Base-by-base conservation (phyloP, 2,329 filamentous ascomycete genomes). In the Ceratocystis papillata region DNA sequence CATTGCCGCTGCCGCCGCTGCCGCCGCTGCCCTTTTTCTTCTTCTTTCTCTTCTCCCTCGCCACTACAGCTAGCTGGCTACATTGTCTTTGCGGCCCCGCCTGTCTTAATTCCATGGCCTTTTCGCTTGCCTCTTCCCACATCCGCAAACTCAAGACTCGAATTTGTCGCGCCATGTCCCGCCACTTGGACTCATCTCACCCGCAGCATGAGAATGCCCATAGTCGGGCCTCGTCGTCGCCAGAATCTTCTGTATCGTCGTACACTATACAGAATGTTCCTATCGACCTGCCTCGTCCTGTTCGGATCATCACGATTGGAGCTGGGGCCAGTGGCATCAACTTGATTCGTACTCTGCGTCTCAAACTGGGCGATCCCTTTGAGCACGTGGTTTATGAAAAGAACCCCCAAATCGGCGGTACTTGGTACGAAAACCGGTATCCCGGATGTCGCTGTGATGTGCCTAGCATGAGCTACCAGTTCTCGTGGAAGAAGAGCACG, bases 381-480 rank as follows among this genome's bases (percentile, higher is more conserved):
- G 76, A 80, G 66, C 74, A 78, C 62, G 72, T 79, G 48, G 73
- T 83, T 55, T 83, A 83, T 70, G 82, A 84, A 69, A 84, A 83
- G 74, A 83, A 83, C 68, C 71, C 74, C 7, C 77, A 79, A 22
- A 75, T 83, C 10, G 81, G 81, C 22, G 82, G 82, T 1, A 84
- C 82, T 0, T 85, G 82, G 82, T 77, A 78, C 68, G 82, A 84
- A 71, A 84, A 83, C 70, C 75, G 77, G 22, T 85, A 85, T 68
- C 82, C 82, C 0, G 82, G 82, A 10, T 83, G 81, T 69, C 76
- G 76, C 64, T 84, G 81, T 70, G 82, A 83, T 71, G 77, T 83
- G 37, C 81, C 81, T 8, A 80, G 78, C 70, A 83, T 85, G 73
- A 84, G 81, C 72, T 86, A 86, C 71, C 83, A 84, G 70, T 85